A percentile compares a stretch with the other conserved stretches of the same genome.
These are phyloP conservation scores for Fusarium sp. DNA, from an alignment of 2,329 filamentous ascomycete species.

Conservation along the genomic window DNA sequence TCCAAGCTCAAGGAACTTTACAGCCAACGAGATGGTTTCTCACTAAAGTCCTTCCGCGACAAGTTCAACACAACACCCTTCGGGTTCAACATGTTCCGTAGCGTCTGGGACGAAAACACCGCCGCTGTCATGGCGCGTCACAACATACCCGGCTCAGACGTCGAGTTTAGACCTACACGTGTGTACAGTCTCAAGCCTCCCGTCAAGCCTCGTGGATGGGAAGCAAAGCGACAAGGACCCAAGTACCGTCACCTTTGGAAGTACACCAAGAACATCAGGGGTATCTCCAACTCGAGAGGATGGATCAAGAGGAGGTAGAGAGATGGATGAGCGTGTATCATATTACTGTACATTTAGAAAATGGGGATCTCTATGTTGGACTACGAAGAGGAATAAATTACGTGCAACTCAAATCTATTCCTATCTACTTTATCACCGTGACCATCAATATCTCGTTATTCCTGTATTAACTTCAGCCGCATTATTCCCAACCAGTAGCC, in stretches of 20 bases:
- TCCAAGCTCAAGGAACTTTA: slow-evolving; percentile 67
- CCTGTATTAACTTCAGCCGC: background rate
- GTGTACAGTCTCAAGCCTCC: slow-evolving; percentile 75
- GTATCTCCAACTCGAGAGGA: slow-evolving; percentile 57
- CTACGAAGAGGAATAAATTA: slow-evolving; percentile 20
- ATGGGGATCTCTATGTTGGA: slow-evolving; percentile 42
- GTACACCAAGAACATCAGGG: slow-evolving; percentile 70
- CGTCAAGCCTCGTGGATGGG: slow-evolving; percentile 73
- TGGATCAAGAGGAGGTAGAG: slow-evolving; percentile 57
- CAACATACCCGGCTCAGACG: slow-evolving; percentile 78
- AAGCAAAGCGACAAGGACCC: slow-evolving; percentile 72
- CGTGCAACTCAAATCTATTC: slow-evolving; percentile 1
- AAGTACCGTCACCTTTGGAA: slow-evolving; percentile 76
- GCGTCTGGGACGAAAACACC: slow-evolving; percentile 89
- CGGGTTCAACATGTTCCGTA: slow-evolving; percentile 89
- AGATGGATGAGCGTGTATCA: slow-evolving; percentile 38
- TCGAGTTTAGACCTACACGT: slow-evolving; percentile 87
- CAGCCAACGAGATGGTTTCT: slow-evolving; percentile 74
- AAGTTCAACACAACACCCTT: slow-evolving; percentile 78
- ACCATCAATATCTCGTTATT: background rate
- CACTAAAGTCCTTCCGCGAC: slow-evolving; percentile 78
- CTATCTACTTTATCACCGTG: background rate
- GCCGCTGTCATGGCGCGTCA: slow-evolving; percentile 87
- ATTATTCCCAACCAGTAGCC: background rate
- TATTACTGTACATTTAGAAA: slow-evolving; percentile 48